Evolutionary conservation across 2,329 filamentous ascomycete genomes (phyloP).

Genomic region (Cordyceps cicadae): DNA sequence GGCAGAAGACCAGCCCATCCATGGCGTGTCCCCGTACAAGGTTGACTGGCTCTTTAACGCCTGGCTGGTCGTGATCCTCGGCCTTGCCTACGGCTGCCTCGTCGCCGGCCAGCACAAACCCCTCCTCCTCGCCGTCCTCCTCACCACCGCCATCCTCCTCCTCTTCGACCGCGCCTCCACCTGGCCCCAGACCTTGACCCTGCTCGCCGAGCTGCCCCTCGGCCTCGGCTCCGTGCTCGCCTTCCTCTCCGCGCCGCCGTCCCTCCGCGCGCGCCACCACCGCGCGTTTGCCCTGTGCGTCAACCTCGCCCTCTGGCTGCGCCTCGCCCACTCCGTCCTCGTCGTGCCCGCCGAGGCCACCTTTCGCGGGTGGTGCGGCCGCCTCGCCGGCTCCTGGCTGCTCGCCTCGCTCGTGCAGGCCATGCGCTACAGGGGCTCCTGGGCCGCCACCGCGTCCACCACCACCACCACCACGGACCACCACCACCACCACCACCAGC

Average conservation of each 20-base stretch:
- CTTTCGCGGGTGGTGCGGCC: slow-evolving; percentile 8
- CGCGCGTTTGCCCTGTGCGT: slow-evolving; percentile 8
- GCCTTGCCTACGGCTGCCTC: slow-evolving; percentile 3
- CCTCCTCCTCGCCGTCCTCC: slow-evolving; percentile 7
- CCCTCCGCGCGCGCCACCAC: not conserved
- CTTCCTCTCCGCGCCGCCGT: not conserved
- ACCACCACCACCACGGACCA: too few relatives aligned
- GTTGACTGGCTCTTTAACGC: slow-evolving; percentile 11
- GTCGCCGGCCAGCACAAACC: slow-evolving; percentile 1
- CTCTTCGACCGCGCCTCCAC: slow-evolving; percentile 8
- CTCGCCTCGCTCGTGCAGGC: slow-evolving; percentile 9
- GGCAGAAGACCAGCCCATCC: not conserved
- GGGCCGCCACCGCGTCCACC: not conserved
- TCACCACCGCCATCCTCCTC: not conserved
- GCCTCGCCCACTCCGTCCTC: slow-evolving; percentile 7
- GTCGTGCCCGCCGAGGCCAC: slow-evolving; percentile 6
- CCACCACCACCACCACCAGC: not conserved
- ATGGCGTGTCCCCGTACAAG: slow-evolving; percentile 3
- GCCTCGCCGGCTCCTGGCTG: slow-evolving; percentile 1
- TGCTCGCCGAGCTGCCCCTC: slow-evolving; percentile 7
- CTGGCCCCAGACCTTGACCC: not conserved
- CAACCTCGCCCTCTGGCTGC: slow-evolving; percentile 9
- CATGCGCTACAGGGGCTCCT: not conserved
- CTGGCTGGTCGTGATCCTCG: slow-evolving; percentile 9
- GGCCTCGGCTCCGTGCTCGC: slow-evolving; percentile 8